These are phyloP conservation scores for Tylopilus vinaceipallidus DNA, from an alignment of 768 basidiomycete species.

Conservation along the genomic window DNA sequence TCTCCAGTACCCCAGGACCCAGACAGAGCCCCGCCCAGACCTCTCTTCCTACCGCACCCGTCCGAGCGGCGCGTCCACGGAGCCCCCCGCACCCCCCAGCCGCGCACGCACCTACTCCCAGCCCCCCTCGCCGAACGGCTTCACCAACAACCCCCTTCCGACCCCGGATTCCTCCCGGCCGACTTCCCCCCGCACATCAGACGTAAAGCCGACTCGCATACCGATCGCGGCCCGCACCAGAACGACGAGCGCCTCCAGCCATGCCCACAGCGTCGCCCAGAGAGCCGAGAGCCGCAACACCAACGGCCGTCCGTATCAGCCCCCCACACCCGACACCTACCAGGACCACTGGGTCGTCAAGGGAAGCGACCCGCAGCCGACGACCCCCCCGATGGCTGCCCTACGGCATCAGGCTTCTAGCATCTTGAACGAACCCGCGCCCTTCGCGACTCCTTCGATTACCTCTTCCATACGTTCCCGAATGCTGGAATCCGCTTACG, in stretches of 20 bases:
- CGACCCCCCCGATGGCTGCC: constrained; percentile 34
- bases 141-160: constrained; percentile 29
- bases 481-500: constrained; percentile 30
- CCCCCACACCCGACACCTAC: constrained; percentile 27
- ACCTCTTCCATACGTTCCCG: constrained; percentile 43
- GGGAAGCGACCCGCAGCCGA: constrained; percentile 29
- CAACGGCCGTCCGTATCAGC: constrained; percentile 22
- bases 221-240: constrained; percentile 42
- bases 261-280: constrained; percentile 31
- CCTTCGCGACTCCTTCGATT: constrained; percentile 48
- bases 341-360: constrained; percentile 32
- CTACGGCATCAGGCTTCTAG: constrained; percentile 42
- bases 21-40: constrained; percentile 23
- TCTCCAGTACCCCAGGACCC: constrained; percentile 37
- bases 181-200: constrained; percentile 43
- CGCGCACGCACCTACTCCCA: constrained; percentile 68
- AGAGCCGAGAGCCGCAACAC: constrained; percentile 38
- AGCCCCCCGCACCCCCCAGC: constrained; percentile 36
- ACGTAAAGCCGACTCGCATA: constrained; percentile 47
- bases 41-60: constrained; percentile 24
- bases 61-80: constrained; percentile 29
- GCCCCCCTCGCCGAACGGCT: constrained; percentile 37
- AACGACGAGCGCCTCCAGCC: constrained; percentile 42
- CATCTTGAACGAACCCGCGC: constrained; percentile 63
- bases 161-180: constrained; percentile 39